Evolutionary conservation across 2,329 filamentous ascomycete species (phyloP).

Genomic region (Hortaea sp.): DNA sequence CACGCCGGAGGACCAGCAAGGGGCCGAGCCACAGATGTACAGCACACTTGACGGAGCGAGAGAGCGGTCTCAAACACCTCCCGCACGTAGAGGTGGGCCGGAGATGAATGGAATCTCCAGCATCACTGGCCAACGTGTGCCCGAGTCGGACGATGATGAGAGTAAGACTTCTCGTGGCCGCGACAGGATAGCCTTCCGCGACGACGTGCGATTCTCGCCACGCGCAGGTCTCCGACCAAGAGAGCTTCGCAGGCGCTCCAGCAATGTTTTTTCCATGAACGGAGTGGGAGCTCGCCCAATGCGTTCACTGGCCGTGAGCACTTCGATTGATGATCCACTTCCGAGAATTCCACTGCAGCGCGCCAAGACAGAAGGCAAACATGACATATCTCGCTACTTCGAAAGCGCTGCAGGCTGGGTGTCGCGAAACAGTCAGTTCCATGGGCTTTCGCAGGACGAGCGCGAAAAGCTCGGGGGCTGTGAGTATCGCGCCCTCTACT

Average conservation of each 20-base stretch:
- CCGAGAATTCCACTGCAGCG: background rate
- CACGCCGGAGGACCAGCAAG: conserved; percentile 1
- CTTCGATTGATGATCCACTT: background rate
- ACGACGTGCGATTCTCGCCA: conserved; percentile 15
- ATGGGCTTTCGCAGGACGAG: conserved; percentile 43
- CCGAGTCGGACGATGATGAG: conserved; percentile 1
- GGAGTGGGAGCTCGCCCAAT: conserved; percentile 27
- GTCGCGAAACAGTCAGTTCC: conserved; percentile 45
- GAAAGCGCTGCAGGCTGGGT: conserved; percentile 15
- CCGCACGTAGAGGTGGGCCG: conserved; percentile 8
- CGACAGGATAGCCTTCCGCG: conserved; percentile 22
- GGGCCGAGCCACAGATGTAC: background rate
- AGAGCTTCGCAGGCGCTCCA: conserved; percentile 7
- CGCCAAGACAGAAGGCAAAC: conserved; percentile 1
- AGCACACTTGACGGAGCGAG: conserved; percentile 3
- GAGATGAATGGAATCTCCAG: conserved; percentile 9
- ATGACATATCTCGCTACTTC: conserved; percentile 8
- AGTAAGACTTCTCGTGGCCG: background rate
- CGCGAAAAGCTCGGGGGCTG: conserved; percentile 50
- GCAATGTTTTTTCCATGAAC: conserved; percentile 22
- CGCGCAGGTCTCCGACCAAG: conserved; percentile 1
- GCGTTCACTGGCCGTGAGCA: conserved; percentile 14
- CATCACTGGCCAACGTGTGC: background rate
- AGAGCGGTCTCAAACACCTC: conserved; percentile 5
- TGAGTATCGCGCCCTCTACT: conserved; percentile 53